phyloP scores from a whole-genome alignment of 179 eudicot genomes.

The Beta lomatogona region DNA sequence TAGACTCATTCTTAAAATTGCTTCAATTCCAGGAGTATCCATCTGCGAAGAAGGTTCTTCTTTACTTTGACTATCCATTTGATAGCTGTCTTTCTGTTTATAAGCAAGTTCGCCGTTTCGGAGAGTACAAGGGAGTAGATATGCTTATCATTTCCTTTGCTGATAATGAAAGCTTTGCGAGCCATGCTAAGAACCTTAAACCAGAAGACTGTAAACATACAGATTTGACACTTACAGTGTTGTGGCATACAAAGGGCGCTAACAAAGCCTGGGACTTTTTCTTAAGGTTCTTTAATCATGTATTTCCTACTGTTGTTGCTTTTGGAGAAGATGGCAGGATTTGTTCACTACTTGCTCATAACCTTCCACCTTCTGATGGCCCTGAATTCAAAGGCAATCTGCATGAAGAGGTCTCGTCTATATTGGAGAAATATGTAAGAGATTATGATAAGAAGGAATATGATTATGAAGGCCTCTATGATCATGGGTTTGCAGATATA shows the following conservation, averaged over 20 bases:
- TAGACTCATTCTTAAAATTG: conserved; percentile 4
- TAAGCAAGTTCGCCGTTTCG: neutral
- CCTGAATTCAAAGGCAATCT: neutral
- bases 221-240: neutral
- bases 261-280: neutral
- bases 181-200: neutral
- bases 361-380: neutral
- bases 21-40: neutral
- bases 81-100: neutral
- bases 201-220: neutral
- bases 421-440: neutral
- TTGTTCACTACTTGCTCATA: neutral
- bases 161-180: neutral
- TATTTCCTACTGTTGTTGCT: neutral
- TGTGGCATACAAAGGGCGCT: neutral
- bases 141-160: neutral
- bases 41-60: neutral
- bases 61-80: conserved; percentile 2
- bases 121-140: neutral
- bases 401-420: neutral
- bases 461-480: too few relatives aligned
- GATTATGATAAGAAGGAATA: too few relatives aligned
- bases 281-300: neutral
- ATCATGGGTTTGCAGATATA: too few relatives aligned
- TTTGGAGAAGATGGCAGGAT: conserved; percentile 14